Base-by-base conservation (phyloP, 176 grass and related monocot genomes). In the Phoenix roebelenii region DNA sequence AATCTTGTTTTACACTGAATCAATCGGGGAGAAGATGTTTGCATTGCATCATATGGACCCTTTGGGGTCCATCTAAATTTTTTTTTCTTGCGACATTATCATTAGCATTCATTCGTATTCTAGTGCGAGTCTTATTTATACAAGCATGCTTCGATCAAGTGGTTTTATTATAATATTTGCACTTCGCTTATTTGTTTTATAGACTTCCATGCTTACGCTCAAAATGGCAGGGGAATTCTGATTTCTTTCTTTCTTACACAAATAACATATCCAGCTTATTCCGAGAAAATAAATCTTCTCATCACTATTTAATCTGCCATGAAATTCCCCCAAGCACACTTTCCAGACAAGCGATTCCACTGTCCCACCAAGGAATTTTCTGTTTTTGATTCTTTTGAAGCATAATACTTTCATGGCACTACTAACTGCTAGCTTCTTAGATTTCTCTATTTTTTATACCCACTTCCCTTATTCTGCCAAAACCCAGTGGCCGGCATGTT, bases 371-470 rank as follows among this genome's bases (percentile, higher is more conserved):
- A 26, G 58, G 58, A 60, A 60, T 29, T 60, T 60, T 10, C 26
- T 18, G 35, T 44, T 6, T 0, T 19, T 60, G 5, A 25, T 60
- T 30, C 24, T 60, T 59, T 60, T 39, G 17, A 60, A 60, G 25
- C 58, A 60, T 19, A 20, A 18, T 18, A 0, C 26, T 60, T 60
- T 23, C 35, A 14, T 44, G 2, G 35, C 26, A 18, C 7, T 60
- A 30, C 6, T 25, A 25, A 59, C 5, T 29, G 1, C 23, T 32
- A 14, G 15, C 5, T 30, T 5, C 26, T 7, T 35, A 7, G 25
- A 60, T 35, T 60, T 29, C 26, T 60, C 58, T 18, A 30, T 60
- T 18, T 39, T 60, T 60, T 60, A 60, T 30, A 60, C 58, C 26
- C 26, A 32, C 18, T 60, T 60, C 26, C 9, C 58, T 32, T 28